Evolutionary conservation across 2,329 filamentous ascomycete species (phyloP).

Genomic region (Hypoxylon sp.): DNA sequence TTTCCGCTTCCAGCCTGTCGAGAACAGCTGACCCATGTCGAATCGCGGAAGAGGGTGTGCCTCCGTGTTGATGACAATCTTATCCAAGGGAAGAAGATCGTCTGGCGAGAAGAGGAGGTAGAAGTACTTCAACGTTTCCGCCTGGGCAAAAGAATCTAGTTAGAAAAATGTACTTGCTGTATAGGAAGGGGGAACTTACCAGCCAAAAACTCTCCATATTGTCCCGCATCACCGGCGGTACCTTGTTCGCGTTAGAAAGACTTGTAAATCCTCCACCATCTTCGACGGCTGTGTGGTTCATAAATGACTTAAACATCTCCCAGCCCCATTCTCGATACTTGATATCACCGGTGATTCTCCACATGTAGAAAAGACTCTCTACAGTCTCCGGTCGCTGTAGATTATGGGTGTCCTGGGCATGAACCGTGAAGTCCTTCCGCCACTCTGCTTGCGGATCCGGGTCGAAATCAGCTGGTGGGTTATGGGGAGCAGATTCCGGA

Average conservation of each 20-base stretch:
- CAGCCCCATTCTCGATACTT: constrained; percentile 97
- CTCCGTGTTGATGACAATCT: constrained; percentile 95
- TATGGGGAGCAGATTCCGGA: constrained; percentile 68
- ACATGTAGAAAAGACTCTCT: constrained; percentile 98
- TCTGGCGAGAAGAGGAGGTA: constrained; percentile 92
- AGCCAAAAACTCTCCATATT: constrained; percentile 99
- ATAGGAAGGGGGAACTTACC: constrained; percentile 64
- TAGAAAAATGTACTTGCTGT: constrained; percentile 13
- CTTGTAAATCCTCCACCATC: constrained; percentile 87
- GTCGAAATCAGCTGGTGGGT: constrained; percentile 65
- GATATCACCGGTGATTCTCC: constrained; percentile 92
- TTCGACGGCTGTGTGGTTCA: constrained; percentile 84
- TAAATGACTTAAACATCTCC: constrained; percentile 96
- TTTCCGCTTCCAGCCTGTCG: constrained; percentile 84
- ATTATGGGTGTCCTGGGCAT: constrained; percentile 88
- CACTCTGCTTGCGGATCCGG: constrained; percentile 70
- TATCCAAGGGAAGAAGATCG: constrained; percentile 85
- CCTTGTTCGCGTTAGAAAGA: constrained; percentile 77
- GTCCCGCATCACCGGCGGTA: constrained; percentile 79
- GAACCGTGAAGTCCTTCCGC: constrained; percentile 84
- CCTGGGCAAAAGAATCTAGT: constrained; percentile 63
- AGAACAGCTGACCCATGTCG: constrained; percentile 80
- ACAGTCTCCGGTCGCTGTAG: constrained; percentile 95
- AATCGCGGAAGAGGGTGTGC: constrained; percentile 92
- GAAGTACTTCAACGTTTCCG: constrained; percentile 97